Conservation (phyloP, 2,329 filamentous ascomycete species). For the Nigrospora sphaerica region DNA sequence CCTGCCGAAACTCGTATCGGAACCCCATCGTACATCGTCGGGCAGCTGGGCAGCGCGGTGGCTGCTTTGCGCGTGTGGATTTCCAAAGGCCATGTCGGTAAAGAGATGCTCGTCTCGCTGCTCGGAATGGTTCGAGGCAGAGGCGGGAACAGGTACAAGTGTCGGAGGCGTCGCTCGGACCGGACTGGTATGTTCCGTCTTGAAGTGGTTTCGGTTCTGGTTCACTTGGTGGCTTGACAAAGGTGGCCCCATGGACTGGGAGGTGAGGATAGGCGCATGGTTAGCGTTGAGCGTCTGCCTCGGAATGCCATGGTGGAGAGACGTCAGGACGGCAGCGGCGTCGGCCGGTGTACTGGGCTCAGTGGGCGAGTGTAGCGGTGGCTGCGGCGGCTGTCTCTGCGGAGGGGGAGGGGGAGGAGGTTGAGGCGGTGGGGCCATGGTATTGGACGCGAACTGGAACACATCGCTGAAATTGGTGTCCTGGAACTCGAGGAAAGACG, state of each 20-base stretch:
- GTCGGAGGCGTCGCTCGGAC: constrained; percentile 14
- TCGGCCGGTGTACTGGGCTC: constrained; percentile 17
- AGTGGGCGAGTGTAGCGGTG: constrained; percentile 8
- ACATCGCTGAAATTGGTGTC: constrained; percentile 16
- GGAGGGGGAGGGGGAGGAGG: constrained; percentile 24
- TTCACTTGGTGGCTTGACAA: constrained; percentile 10
- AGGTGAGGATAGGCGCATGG: constrained; percentile 7
- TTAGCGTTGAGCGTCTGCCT: constrained; percentile 8
- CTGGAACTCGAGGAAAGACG: constrained; percentile 17
- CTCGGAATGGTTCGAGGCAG: constrained; percentile 8
- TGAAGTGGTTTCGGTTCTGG: constrained; percentile 8
- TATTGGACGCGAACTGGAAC: constrained; percentile 15
- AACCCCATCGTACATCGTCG: constrained; percentile 57
- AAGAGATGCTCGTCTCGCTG: constrained; percentile 29
- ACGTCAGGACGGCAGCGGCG: constrained; percentile 20
- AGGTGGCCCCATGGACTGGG: constrained; percentile 9
- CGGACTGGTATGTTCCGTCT: constrained; percentile 9
- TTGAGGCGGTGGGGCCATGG: constrained; percentile 17
- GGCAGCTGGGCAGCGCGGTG: constrained; percentile 25
- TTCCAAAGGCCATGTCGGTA: constrained; percentile 33
- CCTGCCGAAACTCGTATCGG: constrained; percentile 56
- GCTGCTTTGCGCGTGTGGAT: constrained; percentile 8
- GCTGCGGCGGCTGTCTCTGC: constrained; percentile 9
- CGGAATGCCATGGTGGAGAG: constrained; percentile 17
- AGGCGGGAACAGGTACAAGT: not conserved